A percentile compares a stretch with the other conserved stretches of the same genome.
Conservation (phyloP, 1,284 basidiomycete species). For the Cutaneotrichosporon daszewskae region DNA sequence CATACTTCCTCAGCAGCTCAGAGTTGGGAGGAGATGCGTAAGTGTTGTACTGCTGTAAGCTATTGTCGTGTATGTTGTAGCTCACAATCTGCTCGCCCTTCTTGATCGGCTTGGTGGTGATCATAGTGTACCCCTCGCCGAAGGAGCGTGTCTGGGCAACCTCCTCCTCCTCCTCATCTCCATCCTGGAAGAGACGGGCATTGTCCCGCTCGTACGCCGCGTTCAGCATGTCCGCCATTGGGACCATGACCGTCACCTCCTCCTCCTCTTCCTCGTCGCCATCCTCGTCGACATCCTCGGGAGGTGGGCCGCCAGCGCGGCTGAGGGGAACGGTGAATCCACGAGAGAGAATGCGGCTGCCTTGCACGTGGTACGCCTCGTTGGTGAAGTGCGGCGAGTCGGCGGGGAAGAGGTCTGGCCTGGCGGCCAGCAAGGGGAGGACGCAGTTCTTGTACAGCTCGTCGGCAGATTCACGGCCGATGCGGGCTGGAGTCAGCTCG, state of each 20-base stretch:
- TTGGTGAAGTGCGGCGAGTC: conserved; percentile 60
- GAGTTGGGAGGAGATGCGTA: conserved; percentile 92
- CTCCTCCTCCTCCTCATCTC: conserved; percentile 12
- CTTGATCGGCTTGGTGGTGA: conserved; percentile 51
- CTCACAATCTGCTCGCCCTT: conserved; percentile 82
- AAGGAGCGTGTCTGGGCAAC: conserved; percentile 12
- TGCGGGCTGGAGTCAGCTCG: conserved; percentile 59
- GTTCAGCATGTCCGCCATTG: conserved; percentile 92
- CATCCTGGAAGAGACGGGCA: conserved; percentile 45
- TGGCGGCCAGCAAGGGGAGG: conserved; percentile 52
- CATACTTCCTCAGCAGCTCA: conserved; percentile 89
- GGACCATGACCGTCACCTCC: conserved; percentile 83
- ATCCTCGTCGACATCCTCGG: conserved; percentile 45
- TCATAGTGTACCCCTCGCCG: conserved; percentile 25
- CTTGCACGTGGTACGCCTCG: conserved; percentile 79
- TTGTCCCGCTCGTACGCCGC: conserved; percentile 82
- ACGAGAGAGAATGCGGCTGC: conserved; percentile 85
- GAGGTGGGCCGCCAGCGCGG: conserved; percentile 11
- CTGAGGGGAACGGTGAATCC: conserved; percentile 39
- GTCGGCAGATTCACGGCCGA: conserved; percentile 80
- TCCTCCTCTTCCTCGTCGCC: conserved; percentile 59
- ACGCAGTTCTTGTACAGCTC: conserved; percentile 63
- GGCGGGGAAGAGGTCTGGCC: conserved; percentile 64
- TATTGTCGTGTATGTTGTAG: conserved; percentile 7
- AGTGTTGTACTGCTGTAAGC: conserved; percentile 71